Conservation (phyloP, 345 rosid species). For the Syzygium grande region DNA sequence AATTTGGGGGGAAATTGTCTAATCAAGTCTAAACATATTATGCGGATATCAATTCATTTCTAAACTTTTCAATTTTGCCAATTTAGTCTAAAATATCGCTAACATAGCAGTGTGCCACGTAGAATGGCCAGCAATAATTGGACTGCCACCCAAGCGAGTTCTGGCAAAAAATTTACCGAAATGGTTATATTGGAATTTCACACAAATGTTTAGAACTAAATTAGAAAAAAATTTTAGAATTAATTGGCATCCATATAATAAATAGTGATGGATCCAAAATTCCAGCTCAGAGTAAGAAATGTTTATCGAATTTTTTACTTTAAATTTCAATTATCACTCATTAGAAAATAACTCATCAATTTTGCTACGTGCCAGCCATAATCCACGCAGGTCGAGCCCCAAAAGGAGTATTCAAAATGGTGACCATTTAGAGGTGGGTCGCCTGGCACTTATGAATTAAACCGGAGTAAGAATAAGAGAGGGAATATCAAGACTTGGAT, state of each 20-base stretch:
- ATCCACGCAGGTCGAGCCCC: not conserved
- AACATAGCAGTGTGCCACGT: not conserved
- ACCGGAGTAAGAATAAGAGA: not conserved
- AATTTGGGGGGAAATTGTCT: not conserved
- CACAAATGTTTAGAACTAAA: not conserved
- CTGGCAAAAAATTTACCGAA: not conserved
- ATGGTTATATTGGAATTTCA: not conserved
- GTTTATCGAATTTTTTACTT: not conserved
- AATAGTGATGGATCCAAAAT: not conserved
- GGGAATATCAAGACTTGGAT: not conserved
- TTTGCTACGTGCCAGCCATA: not conserved
- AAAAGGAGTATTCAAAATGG: not conserved
- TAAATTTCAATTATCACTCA: not conserved
- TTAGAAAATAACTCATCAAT: not conserved
- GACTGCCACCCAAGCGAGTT: not conserved
- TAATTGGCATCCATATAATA: not conserved
- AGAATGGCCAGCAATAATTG: fast-evolving
- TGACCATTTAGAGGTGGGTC: not conserved
- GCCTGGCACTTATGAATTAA: not conserved
- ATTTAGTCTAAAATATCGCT: not conserved
- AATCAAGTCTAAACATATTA: not conserved
- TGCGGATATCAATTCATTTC: not conserved
- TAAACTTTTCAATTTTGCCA: not conserved
- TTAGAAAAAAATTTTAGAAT: not conserved
- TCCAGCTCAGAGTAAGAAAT: not conserved